These are phyloP conservation scores for Cercospora zeae-maydis DNA, from an alignment of 2,329 filamentous ascomycete species.

Conservation along the genomic window DNA sequence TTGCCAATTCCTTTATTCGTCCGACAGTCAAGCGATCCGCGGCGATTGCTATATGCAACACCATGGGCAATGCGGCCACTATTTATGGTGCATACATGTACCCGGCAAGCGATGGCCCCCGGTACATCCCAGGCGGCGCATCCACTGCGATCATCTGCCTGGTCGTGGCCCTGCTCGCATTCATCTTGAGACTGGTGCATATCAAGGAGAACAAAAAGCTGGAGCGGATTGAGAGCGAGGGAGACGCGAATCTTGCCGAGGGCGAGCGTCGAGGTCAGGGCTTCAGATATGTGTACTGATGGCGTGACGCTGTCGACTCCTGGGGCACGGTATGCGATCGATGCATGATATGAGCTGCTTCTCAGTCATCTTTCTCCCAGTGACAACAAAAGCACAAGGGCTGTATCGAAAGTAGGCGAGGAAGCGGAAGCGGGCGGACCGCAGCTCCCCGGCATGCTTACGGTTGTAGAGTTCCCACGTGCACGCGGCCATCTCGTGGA, in stretches of 20 bases:
- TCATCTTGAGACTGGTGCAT: slow-evolving; percentile 37
- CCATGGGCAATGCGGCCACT: slow-evolving; percentile 36
- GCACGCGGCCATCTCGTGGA: neutral
- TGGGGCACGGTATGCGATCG: neutral
- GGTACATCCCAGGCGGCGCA: slow-evolving; percentile 39
- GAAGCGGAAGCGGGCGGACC: neutral
- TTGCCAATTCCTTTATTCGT: slow-evolving; percentile 28
- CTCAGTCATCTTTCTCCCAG: neutral
- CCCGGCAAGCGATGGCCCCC: slow-evolving; percentile 35
- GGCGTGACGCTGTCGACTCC: neutral
- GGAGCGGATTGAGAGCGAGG: slow-evolving; percentile 19
- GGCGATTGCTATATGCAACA: slow-evolving; percentile 68
- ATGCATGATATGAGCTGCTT: neutral
- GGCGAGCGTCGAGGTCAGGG: slow-evolving; percentile 4
- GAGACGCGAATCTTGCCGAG: neutral
- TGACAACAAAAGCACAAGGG: too few relatives aligned
- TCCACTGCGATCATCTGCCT: slow-evolving; percentile 39
- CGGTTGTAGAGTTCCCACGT: neutral
- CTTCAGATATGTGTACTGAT: slow-evolving; percentile 9
- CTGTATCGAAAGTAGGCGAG: too few relatives aligned
- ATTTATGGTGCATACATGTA: slow-evolving; percentile 39
- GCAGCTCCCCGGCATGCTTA: neutral
- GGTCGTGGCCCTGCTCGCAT: slow-evolving; percentile 36
- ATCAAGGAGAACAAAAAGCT: slow-evolving; percentile 37
- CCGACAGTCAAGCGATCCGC: slow-evolving; percentile 71